Conservation (phyloP, 2,329 filamentous ascomycete genomes). For the Phialophora chinensis region DNA sequence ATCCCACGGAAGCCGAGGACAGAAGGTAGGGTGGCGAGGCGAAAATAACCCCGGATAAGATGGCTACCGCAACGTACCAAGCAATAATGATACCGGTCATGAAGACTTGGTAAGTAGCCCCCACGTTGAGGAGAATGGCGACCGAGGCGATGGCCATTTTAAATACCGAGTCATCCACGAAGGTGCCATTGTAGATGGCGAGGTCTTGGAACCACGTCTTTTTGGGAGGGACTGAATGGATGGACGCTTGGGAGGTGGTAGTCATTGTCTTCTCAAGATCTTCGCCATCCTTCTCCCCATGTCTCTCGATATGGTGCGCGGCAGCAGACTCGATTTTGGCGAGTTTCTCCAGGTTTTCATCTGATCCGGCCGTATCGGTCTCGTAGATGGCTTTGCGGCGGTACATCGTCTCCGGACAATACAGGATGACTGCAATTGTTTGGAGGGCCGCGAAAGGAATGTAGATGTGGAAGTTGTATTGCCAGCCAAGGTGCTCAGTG, state of each 20-base stretch:
- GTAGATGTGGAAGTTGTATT: slow-evolving; percentile 31
- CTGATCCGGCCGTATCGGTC: slow-evolving; percentile 30
- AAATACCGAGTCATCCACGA: slow-evolving; percentile 29
- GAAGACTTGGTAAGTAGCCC: slow-evolving; percentile 42
- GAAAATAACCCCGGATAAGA: slow-evolving; percentile 42
- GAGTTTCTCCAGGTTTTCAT: slow-evolving; percentile 33
- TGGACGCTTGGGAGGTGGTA: slow-evolving; percentile 13
- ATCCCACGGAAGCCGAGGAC: slow-evolving; percentile 40
- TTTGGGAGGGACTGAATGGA: slow-evolving; percentile 22
- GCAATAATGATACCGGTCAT: slow-evolving; percentile 39
- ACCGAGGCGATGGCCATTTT: slow-evolving; percentile 42
- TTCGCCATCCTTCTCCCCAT: background rate
- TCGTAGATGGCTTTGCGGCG: slow-evolving; percentile 33
- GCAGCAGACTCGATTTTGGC: slow-evolving; percentile 28
- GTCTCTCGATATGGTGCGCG: slow-evolving; percentile 22
- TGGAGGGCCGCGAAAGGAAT: slow-evolving; percentile 27
- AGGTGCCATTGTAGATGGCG: slow-evolving; percentile 29
- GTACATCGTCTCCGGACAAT: slow-evolving; percentile 30
- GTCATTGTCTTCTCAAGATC: slow-evolving; percentile 28
- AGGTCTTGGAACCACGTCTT: slow-evolving; percentile 32
- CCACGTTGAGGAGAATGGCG: slow-evolving; percentile 43
- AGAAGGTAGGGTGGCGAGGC: slow-evolving; percentile 43
- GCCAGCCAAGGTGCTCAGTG: slow-evolving; percentile 38
- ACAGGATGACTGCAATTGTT: slow-evolving; percentile 28
- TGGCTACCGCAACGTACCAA: slow-evolving; percentile 42